These are phyloP conservation scores for Tetrahymena malaccensis DNA, from an alignment of 73 alveolate genomes.

Conservation along the genomic window DNA sequence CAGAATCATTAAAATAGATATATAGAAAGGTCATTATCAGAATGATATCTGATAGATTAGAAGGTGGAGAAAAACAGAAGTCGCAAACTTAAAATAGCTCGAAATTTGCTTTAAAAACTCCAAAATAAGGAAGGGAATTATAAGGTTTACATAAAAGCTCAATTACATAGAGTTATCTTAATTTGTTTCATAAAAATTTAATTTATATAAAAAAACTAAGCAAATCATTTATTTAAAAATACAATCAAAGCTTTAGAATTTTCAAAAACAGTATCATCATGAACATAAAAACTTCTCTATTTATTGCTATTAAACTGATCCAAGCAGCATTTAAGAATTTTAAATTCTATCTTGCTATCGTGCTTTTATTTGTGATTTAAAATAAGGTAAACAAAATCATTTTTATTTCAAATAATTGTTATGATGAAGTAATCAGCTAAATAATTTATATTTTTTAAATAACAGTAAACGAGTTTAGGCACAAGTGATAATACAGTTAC, in stretches of 20 bases:
- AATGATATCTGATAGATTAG: no score
- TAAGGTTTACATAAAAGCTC: not conserved
- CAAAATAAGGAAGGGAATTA: not conserved
- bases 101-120: not conserved
- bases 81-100: not conserved
- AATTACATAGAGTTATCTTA: no score
- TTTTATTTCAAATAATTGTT: not conserved
- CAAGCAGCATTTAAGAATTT: not conserved
- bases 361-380: not conserved
- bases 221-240: no score
- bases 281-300: not conserved
- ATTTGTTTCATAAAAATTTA: not conserved
- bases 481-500: not conserved
- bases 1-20: not conserved
- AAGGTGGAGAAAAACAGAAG: not conserved
- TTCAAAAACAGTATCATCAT: not conserved
- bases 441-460: not conserved
- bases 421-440: not conserved
- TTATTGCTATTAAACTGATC: not conserved
- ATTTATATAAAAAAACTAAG: no score
- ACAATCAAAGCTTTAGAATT: not conserved
- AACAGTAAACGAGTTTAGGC: not conserved
- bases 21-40: not conserved
- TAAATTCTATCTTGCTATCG: not conserved
- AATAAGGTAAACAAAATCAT: not conserved